These are phyloP conservation scores for Fraxinus floribunda DNA, from an alignment of 305 asterid species.

Conservation along the genomic window DNA sequence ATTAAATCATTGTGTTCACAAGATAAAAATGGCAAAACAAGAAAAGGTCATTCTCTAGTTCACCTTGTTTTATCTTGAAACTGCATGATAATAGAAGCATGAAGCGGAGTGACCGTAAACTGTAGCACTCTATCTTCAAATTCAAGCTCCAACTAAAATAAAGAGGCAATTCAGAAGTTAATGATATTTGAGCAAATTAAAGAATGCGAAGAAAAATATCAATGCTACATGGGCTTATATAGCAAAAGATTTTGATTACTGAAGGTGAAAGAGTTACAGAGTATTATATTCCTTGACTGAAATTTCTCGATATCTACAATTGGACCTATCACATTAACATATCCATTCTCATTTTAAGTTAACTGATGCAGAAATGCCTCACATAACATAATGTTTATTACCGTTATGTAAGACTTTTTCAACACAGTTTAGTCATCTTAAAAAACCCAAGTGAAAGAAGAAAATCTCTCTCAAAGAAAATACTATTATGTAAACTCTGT, in stretches of 20 bases:
- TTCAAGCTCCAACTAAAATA: conserved; percentile 83
- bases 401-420: conserved; percentile 16
- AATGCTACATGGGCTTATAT: not conserved
- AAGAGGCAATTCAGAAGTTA: conserved; percentile 21
- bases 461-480: not conserved
- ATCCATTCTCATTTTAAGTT: conserved; percentile 10
- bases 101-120: conserved; percentile 81
- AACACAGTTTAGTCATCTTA: not conserved
- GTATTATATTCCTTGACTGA: conserved; percentile 12
- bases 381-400: not conserved
- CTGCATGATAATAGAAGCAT: conserved; percentile 82
- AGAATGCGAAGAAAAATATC: conserved; percentile 8
- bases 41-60: conserved; percentile 4
- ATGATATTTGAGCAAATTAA: conserved; percentile 5
- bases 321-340: not conserved
- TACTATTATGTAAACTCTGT: conserved; percentile 12
- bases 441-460: conserved; percentile 11
- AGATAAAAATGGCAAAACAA: conserved; percentile 7
- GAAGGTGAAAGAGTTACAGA: conserved; percentile 5
- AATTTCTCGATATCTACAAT: conserved; percentile 2
- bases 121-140: conserved; percentile 76
- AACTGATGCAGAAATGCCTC: conserved; percentile 1
- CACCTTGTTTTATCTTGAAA: conserved; percentile 90
- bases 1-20: not conserved
- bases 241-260: not conserved